These are phyloP conservation scores for Beta lomatogona DNA, from an alignment of 179 eudicot species.

Conservation along the genomic window DNA sequence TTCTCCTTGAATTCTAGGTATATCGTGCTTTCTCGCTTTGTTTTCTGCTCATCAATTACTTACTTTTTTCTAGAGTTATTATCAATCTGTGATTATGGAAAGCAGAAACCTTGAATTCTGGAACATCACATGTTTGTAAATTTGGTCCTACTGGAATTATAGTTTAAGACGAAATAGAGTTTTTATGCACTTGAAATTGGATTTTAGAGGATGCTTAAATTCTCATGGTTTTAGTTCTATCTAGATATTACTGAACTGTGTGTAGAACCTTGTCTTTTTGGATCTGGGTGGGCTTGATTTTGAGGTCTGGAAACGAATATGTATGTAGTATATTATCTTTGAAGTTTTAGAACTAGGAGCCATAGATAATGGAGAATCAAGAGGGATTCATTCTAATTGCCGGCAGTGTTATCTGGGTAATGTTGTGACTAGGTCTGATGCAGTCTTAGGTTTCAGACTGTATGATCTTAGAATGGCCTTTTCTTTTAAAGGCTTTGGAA, in stretches of 20 bases:
- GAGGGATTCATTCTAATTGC: neutral
- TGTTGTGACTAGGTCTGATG: neutral
- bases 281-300: neutral
- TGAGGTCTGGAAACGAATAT: neutral
- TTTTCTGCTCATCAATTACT: too few relatives aligned
- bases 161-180: neutral
- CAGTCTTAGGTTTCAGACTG: neutral
- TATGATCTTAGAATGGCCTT: neutral
- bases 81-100: too few relatives aligned
- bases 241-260: neutral
- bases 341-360: neutral
- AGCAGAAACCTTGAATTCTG: neutral
- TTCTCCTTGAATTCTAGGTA: slow-evolving; percentile 79
- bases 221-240: neutral
- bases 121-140: neutral
- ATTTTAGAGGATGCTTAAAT: neutral
- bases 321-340: too few relatives aligned
- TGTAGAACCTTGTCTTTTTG: neutral
- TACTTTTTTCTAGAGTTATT: too few relatives aligned
- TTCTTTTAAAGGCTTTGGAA: too few relatives aligned
- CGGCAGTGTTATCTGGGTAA: neutral
- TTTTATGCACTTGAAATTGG: neutral
- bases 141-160: neutral
- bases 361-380: neutral
- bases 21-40: neutral